Evolutionary conservation across 1,284 basidiomycete genomes (phyloP).

Genomic region (Microbotryum saponariae): DNA sequence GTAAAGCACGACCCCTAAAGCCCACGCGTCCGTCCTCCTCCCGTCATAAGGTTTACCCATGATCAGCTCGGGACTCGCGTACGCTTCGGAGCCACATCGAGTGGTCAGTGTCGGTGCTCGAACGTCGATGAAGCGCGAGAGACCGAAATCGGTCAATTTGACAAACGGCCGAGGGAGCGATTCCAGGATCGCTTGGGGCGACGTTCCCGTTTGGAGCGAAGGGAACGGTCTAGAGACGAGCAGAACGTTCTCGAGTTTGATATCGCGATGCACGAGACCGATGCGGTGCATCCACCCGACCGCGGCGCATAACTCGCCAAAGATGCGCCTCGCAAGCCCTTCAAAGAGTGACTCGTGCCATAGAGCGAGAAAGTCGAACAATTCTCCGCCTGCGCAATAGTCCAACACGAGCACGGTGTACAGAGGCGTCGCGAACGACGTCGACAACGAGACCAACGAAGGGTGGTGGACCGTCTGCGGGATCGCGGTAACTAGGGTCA

Average conservation of each 20-base stretch:
- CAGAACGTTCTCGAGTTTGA: conserved; percentile 81
- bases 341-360: conserved; percentile 55
- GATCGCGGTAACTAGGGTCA: conserved; percentile 23
- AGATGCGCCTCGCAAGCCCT: conserved; percentile 62
- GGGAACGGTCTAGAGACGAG: conserved; percentile 48
- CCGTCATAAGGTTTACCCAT: conserved; percentile 72
- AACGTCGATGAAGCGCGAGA: conserved; percentile 74
- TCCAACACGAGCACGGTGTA: conserved; percentile 78
- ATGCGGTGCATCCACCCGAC: conserved; percentile 86
- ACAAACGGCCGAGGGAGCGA: conserved; percentile 56
- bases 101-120: conserved; percentile 65
- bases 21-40: conserved; percentile 81
- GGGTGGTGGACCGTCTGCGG: conserved; percentile 72
- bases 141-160: conserved; percentile 84
- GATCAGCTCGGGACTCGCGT: conserved; percentile 84
- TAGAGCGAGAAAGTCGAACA: conserved; percentile 65
- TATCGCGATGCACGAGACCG: conserved; percentile 80
- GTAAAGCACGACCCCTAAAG: conserved; percentile 74
- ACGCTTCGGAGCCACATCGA: conserved; percentile 82
- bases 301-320: conserved; percentile 68
- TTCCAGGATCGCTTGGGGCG: conserved; percentile 40
- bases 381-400: conserved; percentile 69
- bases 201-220: conserved; percentile 27
- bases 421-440: conserved; percentile 62
- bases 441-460: conserved; percentile 65